phyloP scores from a whole-genome alignment of 768 basidiomycete genomes.

The Sistotremastrum niveocremeum region DNA sequence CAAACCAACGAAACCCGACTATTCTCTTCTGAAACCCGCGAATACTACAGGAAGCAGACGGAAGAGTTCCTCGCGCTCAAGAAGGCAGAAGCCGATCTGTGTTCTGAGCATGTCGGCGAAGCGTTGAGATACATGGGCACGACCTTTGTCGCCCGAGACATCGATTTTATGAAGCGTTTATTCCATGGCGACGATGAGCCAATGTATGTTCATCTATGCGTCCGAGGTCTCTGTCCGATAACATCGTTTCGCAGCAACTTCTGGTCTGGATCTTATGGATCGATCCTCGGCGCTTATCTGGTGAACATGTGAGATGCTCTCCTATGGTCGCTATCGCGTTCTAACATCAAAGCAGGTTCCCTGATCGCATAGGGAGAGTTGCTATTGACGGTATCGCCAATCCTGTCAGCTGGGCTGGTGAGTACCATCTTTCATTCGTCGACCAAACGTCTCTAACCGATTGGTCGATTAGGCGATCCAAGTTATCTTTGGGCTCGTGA shows the following conservation, averaged over 20 bases:
- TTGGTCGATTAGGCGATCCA: neutral
- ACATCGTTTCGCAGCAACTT: slow-evolving; percentile 5
- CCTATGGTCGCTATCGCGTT: neutral
- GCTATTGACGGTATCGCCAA: slow-evolving; percentile 8
- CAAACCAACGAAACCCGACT: neutral
- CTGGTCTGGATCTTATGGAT: slow-evolving; percentile 8
- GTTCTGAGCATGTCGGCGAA: slow-evolving; percentile 4
- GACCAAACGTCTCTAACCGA: too few relatives aligned
- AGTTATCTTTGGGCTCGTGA: slow-evolving; percentile 1
- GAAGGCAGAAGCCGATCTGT: slow-evolving; percentile 4
- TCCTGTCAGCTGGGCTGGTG: slow-evolving; percentile 6
- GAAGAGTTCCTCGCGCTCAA: neutral
- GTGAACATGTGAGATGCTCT: slow-evolving; percentile 7
- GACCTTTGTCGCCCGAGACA: slow-evolving; percentile 6
- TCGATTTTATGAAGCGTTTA: slow-evolving; percentile 6
- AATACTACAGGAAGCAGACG: neutral
- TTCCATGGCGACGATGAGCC: slow-evolving; percentile 7
- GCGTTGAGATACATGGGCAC: slow-evolving; percentile 8
- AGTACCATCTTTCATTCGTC: neutral
- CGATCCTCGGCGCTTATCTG: slow-evolving; percentile 8
- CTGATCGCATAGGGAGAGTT: slow-evolving; percentile 8
- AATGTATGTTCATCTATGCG: slow-evolving; percentile 2
- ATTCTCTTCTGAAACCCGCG: neutral
- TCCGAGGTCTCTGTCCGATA: neutral
- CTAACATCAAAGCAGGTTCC: slow-evolving; percentile 4